These are phyloP conservation scores for Mrakia blollopis DNA, from an alignment of 768 basidiomycete species.

Conservation along the genomic window DNA sequence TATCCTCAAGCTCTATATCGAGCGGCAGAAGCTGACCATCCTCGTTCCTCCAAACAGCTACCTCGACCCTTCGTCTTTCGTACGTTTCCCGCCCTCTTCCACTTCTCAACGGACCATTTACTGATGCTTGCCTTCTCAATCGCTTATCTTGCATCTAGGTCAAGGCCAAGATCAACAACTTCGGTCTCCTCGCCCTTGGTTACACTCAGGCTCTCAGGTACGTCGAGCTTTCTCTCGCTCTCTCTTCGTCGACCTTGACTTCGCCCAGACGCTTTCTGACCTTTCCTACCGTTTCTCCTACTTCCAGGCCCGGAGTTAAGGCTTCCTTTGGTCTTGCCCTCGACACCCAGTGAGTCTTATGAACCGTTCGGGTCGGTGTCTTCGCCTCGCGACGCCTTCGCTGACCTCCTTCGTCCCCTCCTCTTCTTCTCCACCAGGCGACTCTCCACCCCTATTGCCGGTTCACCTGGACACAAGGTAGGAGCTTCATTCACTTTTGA, in stretches of 20 bases:
- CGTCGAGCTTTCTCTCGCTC: not conserved
- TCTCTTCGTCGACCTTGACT: not conserved
- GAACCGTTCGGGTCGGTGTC: not conserved
- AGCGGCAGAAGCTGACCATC: slow-evolving; percentile 18
- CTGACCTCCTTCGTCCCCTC: not conserved
- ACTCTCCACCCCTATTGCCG: slow-evolving; percentile 37
- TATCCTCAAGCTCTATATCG: not conserved
- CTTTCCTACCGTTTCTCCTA: not conserved
- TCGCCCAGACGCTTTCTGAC: not conserved
- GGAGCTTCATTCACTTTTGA: slow-evolving; percentile 48
- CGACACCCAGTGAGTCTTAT: slow-evolving; percentile 74
- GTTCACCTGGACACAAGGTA: slow-evolving; percentile 46
- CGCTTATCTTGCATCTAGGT: slow-evolving; percentile 42
- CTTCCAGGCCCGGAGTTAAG: slow-evolving; percentile 71
- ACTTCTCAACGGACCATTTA: not conserved
- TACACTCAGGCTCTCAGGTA: slow-evolving; percentile 74
- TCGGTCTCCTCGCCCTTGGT: slow-evolving; percentile 79
- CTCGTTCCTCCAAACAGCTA: slow-evolving; percentile 43
- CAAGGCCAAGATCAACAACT: slow-evolving; percentile 99
- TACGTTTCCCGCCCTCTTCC: not conserved
- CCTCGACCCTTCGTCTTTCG: slow-evolving; percentile 81
- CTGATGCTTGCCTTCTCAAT: not conserved
- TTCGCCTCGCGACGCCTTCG: slow-evolving; percentile 51
- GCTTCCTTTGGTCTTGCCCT: slow-evolving; percentile 89
- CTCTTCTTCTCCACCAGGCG: not conserved